These are phyloP conservation scores for Haplosporangium gracile DNA, from an alignment of 192 early-diverging fungal genomes.

Conservation along the genomic window DNA sequence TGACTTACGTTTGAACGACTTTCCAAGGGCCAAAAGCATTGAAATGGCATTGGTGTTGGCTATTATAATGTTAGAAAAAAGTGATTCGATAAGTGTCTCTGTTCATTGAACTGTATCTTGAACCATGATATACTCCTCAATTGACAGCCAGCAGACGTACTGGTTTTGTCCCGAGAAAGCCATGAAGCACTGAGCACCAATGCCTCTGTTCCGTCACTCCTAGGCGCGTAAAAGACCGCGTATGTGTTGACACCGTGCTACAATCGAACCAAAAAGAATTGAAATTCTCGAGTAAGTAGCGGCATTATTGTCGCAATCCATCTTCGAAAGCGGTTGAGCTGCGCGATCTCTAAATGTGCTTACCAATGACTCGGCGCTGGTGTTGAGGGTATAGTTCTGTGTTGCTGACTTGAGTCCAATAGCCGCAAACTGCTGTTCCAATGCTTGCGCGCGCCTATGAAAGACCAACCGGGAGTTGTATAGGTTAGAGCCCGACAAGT, in stretches of 20 bases:
- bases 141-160: constrained; percentile 35
- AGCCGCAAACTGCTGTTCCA: constrained; percentile 61
- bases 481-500: background rate
- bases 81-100: background rate
- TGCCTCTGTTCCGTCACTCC: constrained; percentile 91
- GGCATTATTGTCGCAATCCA: background rate
- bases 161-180: constrained; percentile 70
- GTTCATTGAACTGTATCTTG: background rate
- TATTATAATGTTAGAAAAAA: constrained; percentile 31
- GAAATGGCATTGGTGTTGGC: constrained; percentile 65
- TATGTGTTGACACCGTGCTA: constrained; percentile 80
- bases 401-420: constrained; percentile 67
- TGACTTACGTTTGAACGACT: constrained; percentile 67
- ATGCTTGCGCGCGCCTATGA: constrained; percentile 61
- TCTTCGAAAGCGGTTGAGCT: background rate
- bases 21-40: constrained; percentile 62
- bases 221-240: constrained; percentile 83
- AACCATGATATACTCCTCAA: background rate
- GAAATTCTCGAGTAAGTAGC: background rate
- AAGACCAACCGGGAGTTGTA: background rate
- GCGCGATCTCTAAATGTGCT: background rate
- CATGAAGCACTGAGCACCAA: constrained; percentile 88
- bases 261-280: background rate
- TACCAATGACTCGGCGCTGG: constrained; percentile 51
- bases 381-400: constrained; percentile 62